phyloP scores from a whole-genome alignment of 768 basidiomycete species.

The Saitozyma sp. region DNA sequence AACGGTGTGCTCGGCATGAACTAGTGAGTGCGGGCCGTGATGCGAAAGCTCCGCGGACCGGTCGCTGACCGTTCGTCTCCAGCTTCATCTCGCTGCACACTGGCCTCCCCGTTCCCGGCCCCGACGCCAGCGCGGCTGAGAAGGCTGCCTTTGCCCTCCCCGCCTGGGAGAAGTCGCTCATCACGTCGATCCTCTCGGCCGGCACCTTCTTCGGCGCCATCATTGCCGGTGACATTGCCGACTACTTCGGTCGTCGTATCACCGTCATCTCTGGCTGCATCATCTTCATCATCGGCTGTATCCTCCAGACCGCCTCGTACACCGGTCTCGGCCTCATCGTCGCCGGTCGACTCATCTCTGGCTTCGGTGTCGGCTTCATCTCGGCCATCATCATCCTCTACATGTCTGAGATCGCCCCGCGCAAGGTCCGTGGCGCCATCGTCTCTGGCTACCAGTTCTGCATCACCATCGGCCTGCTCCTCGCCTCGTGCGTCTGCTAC shows the following conservation, averaged over 20 bases:
- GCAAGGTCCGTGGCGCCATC: constrained; percentile 53
- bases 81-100: constrained; percentile 92
- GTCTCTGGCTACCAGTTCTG: constrained; percentile 53
- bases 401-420: constrained; percentile 53
- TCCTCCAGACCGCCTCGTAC: constrained; percentile 48
- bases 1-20: constrained; percentile 37
- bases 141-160: constrained; percentile 40
- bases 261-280: constrained; percentile 41
- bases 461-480: constrained; percentile 53
- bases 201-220: constrained; percentile 55
- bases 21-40: constrained; percentile 2
- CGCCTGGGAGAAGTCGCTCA: constrained; percentile 48
- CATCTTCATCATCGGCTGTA: constrained; percentile 46
- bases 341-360: constrained; percentile 50
- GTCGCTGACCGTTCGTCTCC: constrained; percentile 14
- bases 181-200: constrained; percentile 54
- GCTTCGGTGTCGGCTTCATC: constrained; percentile 47
- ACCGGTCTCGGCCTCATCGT: constrained; percentile 45
- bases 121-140: constrained; percentile 26
- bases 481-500: constrained; percentile 52
- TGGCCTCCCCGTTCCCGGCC: constrained; percentile 15
- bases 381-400: constrained; percentile 53
- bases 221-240: constrained; percentile 55
- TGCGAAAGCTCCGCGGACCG: background rate
- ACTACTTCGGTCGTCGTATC: constrained; percentile 51